Evolutionary conservation across 75 land plant genomes (phyloP).

Genomic region (Larix kaempferi): DNA sequence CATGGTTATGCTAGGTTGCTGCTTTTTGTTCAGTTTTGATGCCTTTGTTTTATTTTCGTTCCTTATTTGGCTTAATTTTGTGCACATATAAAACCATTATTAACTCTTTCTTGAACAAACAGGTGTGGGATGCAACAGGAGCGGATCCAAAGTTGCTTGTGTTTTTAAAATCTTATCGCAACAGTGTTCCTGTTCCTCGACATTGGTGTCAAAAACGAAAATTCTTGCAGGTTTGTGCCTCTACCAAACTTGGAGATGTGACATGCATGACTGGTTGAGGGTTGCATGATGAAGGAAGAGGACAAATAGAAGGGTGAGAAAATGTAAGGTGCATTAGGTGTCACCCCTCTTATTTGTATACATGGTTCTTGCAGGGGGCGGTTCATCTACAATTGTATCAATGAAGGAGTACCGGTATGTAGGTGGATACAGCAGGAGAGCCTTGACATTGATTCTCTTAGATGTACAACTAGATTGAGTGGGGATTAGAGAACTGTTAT

Average conservation of each 20-base stretch:
- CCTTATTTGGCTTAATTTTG: neutral
- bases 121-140: slow-evolving; percentile 99
- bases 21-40: neutral
- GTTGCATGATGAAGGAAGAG: slow-evolving; percentile 12
- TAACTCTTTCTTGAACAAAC: neutral
- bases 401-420: slow-evolving; percentile 75
- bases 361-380: slow-evolving; percentile 97
- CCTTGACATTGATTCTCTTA: slow-evolving; percentile 21
- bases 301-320: slow-evolving; percentile 29
- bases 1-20: neutral
- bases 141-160: slow-evolving; percentile 97
- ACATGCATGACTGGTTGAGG: slow-evolving; percentile 17
- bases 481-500: slow-evolving; percentile 18
- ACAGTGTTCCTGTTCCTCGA: slow-evolving; percentile 99
- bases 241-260: slow-evolving; percentile 2
- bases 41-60: neutral
- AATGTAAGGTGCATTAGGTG: slow-evolving; percentile 58
- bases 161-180: slow-evolving; percentile 87
- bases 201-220: slow-evolving; percentile 99
- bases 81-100: neutral
- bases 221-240: slow-evolving; percentile 84
- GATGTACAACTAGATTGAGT: slow-evolving; percentile 26
- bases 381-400: slow-evolving; percentile 40
- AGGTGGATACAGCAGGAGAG: slow-evolving; percentile 52
- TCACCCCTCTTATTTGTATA: slow-evolving; percentile 91